phyloP scores from a whole-genome alignment of 2,329 filamentous ascomycete genomes.

The Sodiomyces alkalinus region DNA sequence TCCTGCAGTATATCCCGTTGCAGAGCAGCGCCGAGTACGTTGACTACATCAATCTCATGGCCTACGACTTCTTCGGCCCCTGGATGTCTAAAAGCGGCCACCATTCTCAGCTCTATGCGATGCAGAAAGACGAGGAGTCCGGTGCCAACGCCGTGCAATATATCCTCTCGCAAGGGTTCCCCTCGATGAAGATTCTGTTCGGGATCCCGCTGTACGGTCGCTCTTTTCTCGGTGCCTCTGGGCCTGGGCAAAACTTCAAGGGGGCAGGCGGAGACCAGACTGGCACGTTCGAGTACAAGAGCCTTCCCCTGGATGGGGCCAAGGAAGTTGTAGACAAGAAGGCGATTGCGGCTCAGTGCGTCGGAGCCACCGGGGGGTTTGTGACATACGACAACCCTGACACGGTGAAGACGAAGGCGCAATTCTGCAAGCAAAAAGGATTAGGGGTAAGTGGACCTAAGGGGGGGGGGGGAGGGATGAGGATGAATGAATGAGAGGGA shows the following conservation, averaged over 20 bases:
- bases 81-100: constrained; percentile 57
- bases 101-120: constrained; percentile 58
- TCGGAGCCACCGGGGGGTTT: constrained; percentile 60
- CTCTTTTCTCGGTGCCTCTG: constrained; percentile 52
- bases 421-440: constrained; percentile 54
- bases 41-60: constrained; percentile 64
- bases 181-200: constrained; percentile 55
- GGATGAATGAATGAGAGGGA: too few species aligned
- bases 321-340: constrained; percentile 54
- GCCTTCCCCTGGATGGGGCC: constrained; percentile 46
- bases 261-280: constrained; percentile 43
- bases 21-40: constrained; percentile 46
- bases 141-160: constrained; percentile 53
- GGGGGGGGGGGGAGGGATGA: too few species aligned
- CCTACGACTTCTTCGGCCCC: constrained; percentile 63
- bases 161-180: constrained; percentile 49
- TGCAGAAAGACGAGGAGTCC: constrained; percentile 44
- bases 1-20: constrained; percentile 56
- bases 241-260: constrained; percentile 46
- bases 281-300: constrained; percentile 61
- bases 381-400: constrained; percentile 67
- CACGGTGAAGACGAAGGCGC: constrained; percentile 61
- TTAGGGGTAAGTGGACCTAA: constrained; percentile 45
- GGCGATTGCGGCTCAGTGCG: constrained; percentile 54
- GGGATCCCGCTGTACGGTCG: constrained; percentile 65